Evolutionary conservation across 2,329 filamentous ascomycete species (phyloP), one percentile per base, ranked within the genome.

Genomic region (Beauveria sp.): DNA sequence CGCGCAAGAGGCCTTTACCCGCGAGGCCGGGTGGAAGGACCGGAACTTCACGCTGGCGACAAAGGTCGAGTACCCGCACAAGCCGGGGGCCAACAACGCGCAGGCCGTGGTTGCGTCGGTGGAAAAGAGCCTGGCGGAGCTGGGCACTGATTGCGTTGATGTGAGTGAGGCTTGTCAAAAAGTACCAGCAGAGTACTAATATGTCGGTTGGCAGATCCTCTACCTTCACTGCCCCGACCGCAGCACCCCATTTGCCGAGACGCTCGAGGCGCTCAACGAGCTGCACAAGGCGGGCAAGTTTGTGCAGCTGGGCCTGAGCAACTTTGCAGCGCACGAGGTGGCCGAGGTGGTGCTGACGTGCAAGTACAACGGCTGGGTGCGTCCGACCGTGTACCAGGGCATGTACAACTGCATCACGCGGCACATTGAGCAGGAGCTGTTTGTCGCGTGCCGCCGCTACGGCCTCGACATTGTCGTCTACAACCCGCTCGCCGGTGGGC

Each of bases 211-310:
- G 79, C 56, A 76, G 74, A 64, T 76, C 18, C 70, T 76, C 10
- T 76, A 76, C 61, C 70, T 76, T 44, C 74, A 76, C 63, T 66
- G 68, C 1, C 79, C 58, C 63, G 82, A 86, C 69, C 83, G 87
- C 12, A 83, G 79, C 1, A 82, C 87, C 1, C 89, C 88, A 0
- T 96, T 96, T 68, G 84, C 85, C 8, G 88, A 94, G 73, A 94
- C 92, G 0, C 80, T 96, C 20, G 83, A 86, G 67, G 89, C 87
- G 5, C 80, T 92, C 62, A 84, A 96, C 71, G 85, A 91, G 73
- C 76, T 96, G 56, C 90, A 96, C 79, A 90, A 91, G 74, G 84
- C 89, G 61, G 91, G 91, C 63, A 94, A 93, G 71, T 96, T 97
- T 69, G 85, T 91, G 22, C 82, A 84, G 56, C 77, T 96, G 14